These are phyloP conservation scores for Lecanoromycetidae sp. DNA, from an alignment of 2,329 filamentous ascomycete genomes.

Conservation along the genomic window DNA sequence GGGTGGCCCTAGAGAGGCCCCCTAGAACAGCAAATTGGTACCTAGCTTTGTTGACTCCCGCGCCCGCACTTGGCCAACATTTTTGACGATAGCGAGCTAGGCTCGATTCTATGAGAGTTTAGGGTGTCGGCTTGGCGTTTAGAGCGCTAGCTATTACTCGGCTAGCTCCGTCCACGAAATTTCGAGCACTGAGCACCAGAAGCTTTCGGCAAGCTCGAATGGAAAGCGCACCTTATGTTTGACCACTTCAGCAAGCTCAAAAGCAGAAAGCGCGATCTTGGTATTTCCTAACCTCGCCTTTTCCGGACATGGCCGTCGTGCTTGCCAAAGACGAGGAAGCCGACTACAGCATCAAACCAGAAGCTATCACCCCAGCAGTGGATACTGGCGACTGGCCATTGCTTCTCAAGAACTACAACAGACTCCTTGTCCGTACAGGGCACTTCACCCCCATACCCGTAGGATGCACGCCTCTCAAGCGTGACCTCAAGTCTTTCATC, in stretches of 20 bases:
- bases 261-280: constrained; percentile 1
- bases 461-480: constrained; percentile 80
- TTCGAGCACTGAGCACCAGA: too few relatives aligned
- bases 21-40: too few relatives aligned
- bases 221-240: background rate
- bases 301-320: constrained; percentile 35
- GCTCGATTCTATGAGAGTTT: too few relatives aligned
- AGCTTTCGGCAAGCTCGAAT: background rate
- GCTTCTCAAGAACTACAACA: constrained; percentile 90
- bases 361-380: constrained; percentile 63
- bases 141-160: background rate
- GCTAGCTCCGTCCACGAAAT: constrained; percentile 1
- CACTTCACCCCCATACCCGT: constrained; percentile 96
- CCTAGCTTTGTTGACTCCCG: too few relatives aligned
- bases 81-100: too few relatives aligned
- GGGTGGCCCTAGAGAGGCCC: too few relatives aligned
- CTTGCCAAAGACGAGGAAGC: constrained; percentile 44
- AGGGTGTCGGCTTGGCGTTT: too few relatives aligned
- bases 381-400: constrained; percentile 88
- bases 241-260: background rate
- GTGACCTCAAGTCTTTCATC: constrained; percentile 94
- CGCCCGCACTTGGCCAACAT: too few relatives aligned
- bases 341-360: constrained; percentile 85
- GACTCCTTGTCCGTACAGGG: constrained; percentile 79
- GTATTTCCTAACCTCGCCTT: background rate